These are phyloP conservation scores for Thymus mandschuricus DNA, from an alignment of 257 asterid genomes.

Conservation along the genomic window DNA sequence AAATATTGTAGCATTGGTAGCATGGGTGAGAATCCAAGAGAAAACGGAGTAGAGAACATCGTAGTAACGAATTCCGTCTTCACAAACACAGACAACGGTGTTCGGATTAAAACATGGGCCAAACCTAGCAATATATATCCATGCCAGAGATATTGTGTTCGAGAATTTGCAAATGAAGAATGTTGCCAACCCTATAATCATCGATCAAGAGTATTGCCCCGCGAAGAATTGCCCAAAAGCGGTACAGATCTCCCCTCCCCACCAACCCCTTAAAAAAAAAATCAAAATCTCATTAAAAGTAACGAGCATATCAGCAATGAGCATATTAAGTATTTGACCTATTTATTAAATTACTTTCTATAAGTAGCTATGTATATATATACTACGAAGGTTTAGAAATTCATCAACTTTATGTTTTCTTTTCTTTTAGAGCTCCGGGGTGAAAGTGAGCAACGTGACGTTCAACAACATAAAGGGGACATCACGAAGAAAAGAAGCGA, in stretches of 20 bases:
- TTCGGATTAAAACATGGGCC: slow-evolving; percentile 3
- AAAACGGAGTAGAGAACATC: neutral
- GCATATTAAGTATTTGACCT: too few relatives aligned
- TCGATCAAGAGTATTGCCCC: slow-evolving; percentile 4
- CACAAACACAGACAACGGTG: neutral
- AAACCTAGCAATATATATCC: neutral
- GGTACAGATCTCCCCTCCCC: neutral
- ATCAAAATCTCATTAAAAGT: too few relatives aligned
- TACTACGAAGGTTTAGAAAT: too few relatives aligned
- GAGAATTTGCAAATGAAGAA: neutral
- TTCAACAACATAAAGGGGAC: neutral
- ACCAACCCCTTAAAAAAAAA: too few relatives aligned
- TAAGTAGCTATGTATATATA: too few relatives aligned
- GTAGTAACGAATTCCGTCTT: neutral
- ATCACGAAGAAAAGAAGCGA: neutral
- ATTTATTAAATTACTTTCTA: too few relatives aligned
- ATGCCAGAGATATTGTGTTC: neutral
- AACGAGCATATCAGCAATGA: too few relatives aligned
- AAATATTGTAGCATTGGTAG: slow-evolving; percentile 10
- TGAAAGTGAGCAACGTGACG: neutral
- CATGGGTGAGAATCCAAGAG: neutral
- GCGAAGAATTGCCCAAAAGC: neutral
- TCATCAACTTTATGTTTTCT: neutral
- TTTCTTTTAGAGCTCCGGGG: neutral
- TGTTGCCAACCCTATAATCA: neutral